Percentiles rank a stretch among this genome's conserved stretches.
These are phyloP conservation scores for Diaporthe ilicicola DNA, from an alignment of 2,329 filamentous ascomycete species.

Conservation along the genomic window DNA sequence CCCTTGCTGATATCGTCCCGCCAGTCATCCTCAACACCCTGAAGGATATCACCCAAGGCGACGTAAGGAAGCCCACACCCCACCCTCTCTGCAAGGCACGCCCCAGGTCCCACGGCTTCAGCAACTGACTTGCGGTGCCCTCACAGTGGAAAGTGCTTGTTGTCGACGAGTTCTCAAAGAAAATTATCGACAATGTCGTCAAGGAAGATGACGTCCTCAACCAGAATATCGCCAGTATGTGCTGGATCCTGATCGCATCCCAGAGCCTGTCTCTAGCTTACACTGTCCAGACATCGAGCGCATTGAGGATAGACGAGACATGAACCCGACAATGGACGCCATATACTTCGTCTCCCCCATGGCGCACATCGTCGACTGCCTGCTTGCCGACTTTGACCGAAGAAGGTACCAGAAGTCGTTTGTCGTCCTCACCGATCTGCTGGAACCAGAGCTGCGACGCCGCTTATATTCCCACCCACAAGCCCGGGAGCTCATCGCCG, in stretches of 20 bases:
- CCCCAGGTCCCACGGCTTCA: background rate
- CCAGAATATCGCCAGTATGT: slow-evolving; percentile 91
- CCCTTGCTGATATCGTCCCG: slow-evolving; percentile 3
- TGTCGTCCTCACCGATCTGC: slow-evolving; percentile 84
- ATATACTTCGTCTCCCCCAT: slow-evolving; percentile 90
- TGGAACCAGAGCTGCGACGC: slow-evolving; percentile 74
- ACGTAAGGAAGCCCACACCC: slow-evolving; percentile 63
- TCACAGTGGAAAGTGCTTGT: slow-evolving; percentile 95
- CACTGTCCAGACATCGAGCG: slow-evolving; percentile 80
- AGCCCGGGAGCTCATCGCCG: slow-evolving; percentile 78
- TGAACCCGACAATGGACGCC: slow-evolving; percentile 91
- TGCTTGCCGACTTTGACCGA: slow-evolving; percentile 91
- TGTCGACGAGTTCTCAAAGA: slow-evolving; percentile 83
- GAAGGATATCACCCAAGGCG: slow-evolving; percentile 79
- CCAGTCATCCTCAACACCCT: slow-evolving; percentile 78
- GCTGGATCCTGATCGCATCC: slow-evolving; percentile 19
- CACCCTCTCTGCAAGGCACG: background rate
- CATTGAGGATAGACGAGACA: slow-evolving; percentile 85
- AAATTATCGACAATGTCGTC: slow-evolving; percentile 88
- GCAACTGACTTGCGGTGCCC: slow-evolving; percentile 3
- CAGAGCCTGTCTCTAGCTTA: slow-evolving; percentile 31
- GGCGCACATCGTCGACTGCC: slow-evolving; percentile 88
- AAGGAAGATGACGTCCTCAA: slow-evolving; percentile 98
- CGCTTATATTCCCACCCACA: slow-evolving; percentile 77
- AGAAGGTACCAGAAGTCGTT: slow-evolving; percentile 81